phyloP scores from a whole-genome alignment of 371 early-diverging fungal species.

The Lichtheimia corymbifera region DNA sequence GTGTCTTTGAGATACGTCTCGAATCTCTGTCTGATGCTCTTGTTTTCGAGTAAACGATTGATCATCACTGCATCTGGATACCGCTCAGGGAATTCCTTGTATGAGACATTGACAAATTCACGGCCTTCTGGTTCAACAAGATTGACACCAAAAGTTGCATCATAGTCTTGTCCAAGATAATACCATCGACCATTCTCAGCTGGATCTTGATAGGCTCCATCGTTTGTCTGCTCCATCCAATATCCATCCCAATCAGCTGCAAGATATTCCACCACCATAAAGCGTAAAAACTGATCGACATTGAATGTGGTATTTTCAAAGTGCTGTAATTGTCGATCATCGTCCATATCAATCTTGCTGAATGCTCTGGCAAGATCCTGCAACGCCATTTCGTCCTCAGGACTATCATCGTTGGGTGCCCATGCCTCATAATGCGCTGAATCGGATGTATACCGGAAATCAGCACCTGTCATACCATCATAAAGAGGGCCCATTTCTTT shows the following conservation, averaged over 20 bases:
- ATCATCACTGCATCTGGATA: constrained; percentile 52
- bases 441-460: constrained; percentile 38
- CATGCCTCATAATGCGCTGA: constrained; percentile 37
- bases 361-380: constrained; percentile 27
- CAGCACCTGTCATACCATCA: constrained; percentile 57
- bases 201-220: constrained; percentile 44
- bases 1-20: constrained; percentile 55
- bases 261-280: constrained; percentile 51
- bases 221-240: constrained; percentile 47
- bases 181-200: constrained; percentile 44
- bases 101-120: constrained; percentile 36
- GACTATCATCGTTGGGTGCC: constrained; percentile 25
- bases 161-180: constrained; percentile 58
- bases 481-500: constrained; percentile 48
- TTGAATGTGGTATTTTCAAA: constrained; percentile 28
- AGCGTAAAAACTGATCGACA: constrained; percentile 40
- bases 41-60: constrained; percentile 53
- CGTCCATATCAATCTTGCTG: constrained; percentile 23
- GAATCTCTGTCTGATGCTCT: constrained; percentile 35
- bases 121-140: constrained; percentile 28
- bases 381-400: constrained; percentile 22
- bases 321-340: constrained; percentile 32
- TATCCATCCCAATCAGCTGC: constrained; percentile 52
- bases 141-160: constrained; percentile 62
- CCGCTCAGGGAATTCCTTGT: constrained; percentile 39